Conservation (phyloP, 2,329 filamentous ascomycete genomes). For the Pestalotiopsis fici region DNA sequence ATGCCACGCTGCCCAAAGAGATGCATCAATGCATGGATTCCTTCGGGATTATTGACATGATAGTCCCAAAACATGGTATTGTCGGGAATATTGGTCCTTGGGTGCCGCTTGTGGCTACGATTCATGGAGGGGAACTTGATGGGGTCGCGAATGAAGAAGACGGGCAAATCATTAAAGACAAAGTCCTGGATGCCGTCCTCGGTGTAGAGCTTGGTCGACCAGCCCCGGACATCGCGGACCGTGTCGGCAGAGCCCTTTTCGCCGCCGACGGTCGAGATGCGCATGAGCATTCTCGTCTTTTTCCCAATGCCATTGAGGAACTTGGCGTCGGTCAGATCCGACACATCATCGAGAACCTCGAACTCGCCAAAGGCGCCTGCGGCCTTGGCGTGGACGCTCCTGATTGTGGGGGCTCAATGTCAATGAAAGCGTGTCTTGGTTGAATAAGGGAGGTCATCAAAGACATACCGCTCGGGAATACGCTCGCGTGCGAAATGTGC, state of each 20-base stretch:
- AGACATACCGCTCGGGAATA: slow-evolving; percentile 24
- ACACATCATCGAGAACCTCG: slow-evolving; percentile 46
- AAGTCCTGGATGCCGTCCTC: slow-evolving; percentile 75
- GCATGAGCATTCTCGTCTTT: slow-evolving; percentile 58
- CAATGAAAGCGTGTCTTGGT: background rate
- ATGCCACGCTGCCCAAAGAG: slow-evolving; percentile 68
- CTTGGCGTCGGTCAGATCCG: slow-evolving; percentile 47
- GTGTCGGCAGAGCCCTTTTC: slow-evolving; percentile 70
- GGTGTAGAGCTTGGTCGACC: slow-evolving; percentile 73
- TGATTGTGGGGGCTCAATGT: background rate
- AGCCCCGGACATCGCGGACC: slow-evolving; percentile 71
- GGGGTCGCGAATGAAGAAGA: slow-evolving; percentile 76
- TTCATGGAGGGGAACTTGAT: slow-evolving; percentile 74
- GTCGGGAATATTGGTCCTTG: background rate
- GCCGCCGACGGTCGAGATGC: slow-evolving; percentile 72
- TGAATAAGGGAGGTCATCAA: background rate
- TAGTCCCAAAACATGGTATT: slow-evolving; percentile 63
- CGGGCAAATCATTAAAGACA: slow-evolving; percentile 72
- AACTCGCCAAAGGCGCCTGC: slow-evolving; percentile 41
- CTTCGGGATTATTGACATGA: slow-evolving; percentile 61
- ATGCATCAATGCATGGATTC: slow-evolving; percentile 64
- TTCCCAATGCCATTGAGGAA: slow-evolving; percentile 56
- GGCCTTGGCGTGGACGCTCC: slow-evolving; percentile 38
- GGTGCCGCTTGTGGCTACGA: slow-evolving; percentile 47
- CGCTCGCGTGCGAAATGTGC: slow-evolving; percentile 28